A percentile compares a stretch with the other conserved stretches of the same genome.
These are phyloP conservation scores for Boletellus ananiceps DNA, from an alignment of 768 basidiomycete species.

Conservation along the genomic window DNA sequence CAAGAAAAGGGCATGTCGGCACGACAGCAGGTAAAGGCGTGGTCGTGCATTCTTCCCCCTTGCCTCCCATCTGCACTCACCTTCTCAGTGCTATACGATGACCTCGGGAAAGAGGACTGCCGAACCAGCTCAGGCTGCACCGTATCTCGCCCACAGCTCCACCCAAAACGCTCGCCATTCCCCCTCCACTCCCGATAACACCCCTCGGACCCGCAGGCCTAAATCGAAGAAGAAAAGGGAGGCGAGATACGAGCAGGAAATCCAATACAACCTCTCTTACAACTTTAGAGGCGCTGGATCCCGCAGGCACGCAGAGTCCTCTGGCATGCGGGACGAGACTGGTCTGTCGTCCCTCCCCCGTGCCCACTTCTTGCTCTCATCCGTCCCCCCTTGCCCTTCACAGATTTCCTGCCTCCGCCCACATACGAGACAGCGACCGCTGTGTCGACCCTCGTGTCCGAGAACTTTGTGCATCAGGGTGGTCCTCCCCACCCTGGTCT, in stretches of 20 bases:
- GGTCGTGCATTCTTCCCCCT: constrained; percentile 34
- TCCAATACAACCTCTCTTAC: constrained; percentile 30
- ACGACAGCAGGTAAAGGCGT: constrained; percentile 34
- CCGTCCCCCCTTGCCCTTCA: constrained; percentile 22
- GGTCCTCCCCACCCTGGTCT: constrained; percentile 24
- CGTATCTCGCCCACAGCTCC: constrained; percentile 55
- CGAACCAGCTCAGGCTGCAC: constrained; percentile 35
- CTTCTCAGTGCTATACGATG: constrained; percentile 34
- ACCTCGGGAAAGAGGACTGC: constrained; percentile 31
- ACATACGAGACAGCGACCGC: constrained; percentile 59
- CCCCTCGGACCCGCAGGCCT: constrained; percentile 36
- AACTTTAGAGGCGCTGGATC: constrained; percentile 29
- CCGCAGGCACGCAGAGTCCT: constrained; percentile 24
- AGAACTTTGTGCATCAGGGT: constrained; percentile 34
- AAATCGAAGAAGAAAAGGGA: constrained; percentile 44
- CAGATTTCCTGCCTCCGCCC: constrained; percentile 69
- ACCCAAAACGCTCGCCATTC: constrained; percentile 51
- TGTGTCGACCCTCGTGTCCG: constrained; percentile 38
- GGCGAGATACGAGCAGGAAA: constrained; percentile 42
- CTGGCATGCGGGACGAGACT: constrained; percentile 28
- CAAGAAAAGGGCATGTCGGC: constrained; percentile 32
- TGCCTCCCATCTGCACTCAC: constrained; percentile 34
- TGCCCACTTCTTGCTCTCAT: background rate
- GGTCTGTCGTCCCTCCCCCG: constrained; percentile 20
- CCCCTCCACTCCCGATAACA: constrained; percentile 48